phyloP scores from a whole-genome alignment of 352 stramenopile genomes.

The Pythium sp. region DNA sequence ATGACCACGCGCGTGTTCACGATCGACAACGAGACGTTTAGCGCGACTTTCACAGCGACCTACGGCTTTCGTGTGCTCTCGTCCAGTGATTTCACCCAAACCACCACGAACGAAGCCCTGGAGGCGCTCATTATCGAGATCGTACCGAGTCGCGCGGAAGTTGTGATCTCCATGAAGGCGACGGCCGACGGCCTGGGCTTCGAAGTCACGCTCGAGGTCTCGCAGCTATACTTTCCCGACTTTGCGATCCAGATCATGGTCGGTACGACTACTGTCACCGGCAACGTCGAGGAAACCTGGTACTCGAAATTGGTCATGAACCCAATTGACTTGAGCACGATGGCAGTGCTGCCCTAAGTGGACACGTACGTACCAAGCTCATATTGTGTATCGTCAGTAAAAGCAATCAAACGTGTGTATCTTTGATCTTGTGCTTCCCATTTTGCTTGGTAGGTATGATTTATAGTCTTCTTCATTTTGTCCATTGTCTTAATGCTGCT shows the following conservation, averaged over 20 bases:
- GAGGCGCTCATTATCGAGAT: slow-evolving; percentile 8
- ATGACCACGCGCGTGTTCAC: slow-evolving; percentile 6
- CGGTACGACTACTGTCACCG: background rate
- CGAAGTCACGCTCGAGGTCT: slow-evolving; percentile 11
- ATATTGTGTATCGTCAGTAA: too few relatives aligned
- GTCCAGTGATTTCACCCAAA: slow-evolving; percentile 12
- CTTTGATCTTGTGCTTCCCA: background rate
- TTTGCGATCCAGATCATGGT: slow-evolving; percentile 3
- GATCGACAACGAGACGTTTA: slow-evolving; percentile 10
- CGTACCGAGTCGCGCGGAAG: slow-evolving; percentile 7
- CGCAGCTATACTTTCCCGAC: slow-evolving; percentile 11
- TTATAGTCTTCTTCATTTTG: slow-evolving; percentile 13
- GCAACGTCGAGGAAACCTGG: background rate
- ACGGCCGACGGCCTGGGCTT: background rate
- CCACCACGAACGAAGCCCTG: slow-evolving; percentile 11
- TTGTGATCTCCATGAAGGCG: background rate
- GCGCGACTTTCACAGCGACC: slow-evolving; percentile 16
- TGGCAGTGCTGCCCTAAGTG: background rate
- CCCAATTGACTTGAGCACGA: slow-evolving; percentile 1
- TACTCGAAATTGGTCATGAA: background rate
- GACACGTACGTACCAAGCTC: too few relatives aligned
- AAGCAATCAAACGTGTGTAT: background rate
- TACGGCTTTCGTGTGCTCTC: slow-evolving; percentile 19
- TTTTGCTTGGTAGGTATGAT: background rate
- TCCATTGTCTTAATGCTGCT: slow-evolving; percentile 27